phyloP scores from a whole-genome alignment of 192 early-diverging fungal genomes.

The Coemansia sp. region DNA sequence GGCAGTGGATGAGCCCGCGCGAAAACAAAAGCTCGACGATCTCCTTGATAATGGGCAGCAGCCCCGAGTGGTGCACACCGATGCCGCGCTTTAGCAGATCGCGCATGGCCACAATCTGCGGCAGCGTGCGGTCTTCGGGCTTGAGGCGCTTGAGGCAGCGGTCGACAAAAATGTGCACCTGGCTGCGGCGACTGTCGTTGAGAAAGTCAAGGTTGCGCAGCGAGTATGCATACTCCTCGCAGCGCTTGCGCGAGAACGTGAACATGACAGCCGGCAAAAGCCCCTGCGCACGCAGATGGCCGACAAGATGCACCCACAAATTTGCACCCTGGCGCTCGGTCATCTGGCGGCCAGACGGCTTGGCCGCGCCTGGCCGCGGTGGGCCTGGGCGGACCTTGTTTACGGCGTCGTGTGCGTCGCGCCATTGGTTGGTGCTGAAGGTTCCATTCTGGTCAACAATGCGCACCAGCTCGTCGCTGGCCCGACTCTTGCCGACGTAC shows the following conservation, averaged over 20 bases:
- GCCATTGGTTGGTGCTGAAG: conserved; percentile 55
- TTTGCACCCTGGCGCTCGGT: conserved; percentile 63
- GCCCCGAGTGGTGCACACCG: conserved; percentile 95
- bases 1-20: conserved; percentile 80
- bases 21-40: conserved; percentile 96
- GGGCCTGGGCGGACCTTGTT: conserved; percentile 47
- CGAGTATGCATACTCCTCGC: conserved; percentile 84
- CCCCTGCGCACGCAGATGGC: conserved; percentile 67
- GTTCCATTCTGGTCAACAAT: conserved; percentile 74
- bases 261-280: conserved; percentile 91
- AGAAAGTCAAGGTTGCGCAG: conserved; percentile 83
- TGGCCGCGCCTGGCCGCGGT: conserved; percentile 19
- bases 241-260: conserved; percentile 92
- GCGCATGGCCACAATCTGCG: conserved; percentile 83
- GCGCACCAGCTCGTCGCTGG: conserved; percentile 77
- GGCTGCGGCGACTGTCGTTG: conserved; percentile 71
- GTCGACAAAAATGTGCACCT: conserved; percentile 88
- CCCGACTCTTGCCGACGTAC: conserved; percentile 57
- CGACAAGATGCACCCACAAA: conserved; percentile 79
- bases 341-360: conserved; percentile 37
- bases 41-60: conserved; percentile 98
- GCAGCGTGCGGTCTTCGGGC: conserved; percentile 79
- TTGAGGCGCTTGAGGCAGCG: conserved; percentile 76
- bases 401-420: conserved; percentile 71
- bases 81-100: conserved; percentile 88